Conservation (phyloP, 1,139 yeast species). For the Blastobotrys arbuscula region DNA sequence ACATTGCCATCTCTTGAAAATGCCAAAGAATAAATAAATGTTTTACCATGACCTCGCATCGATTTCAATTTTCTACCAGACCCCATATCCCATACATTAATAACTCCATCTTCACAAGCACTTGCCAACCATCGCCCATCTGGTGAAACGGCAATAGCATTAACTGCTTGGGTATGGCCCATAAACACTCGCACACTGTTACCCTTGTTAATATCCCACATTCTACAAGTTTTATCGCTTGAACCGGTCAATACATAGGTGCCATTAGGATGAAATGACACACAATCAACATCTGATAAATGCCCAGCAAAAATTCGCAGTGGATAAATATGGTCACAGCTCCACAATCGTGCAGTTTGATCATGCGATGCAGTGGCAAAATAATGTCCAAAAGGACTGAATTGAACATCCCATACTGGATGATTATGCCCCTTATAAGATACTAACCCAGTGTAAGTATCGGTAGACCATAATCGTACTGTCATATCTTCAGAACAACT, state of each 20-base stretch:
- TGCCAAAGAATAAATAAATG: constrained; percentile 77
- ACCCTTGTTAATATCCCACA: constrained; percentile 97
- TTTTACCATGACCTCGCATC: constrained; percentile 85
- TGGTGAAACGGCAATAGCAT: constrained; percentile 83
- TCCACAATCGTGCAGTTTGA: constrained; percentile 96
- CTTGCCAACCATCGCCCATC: constrained; percentile 97
- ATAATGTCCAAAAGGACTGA: constrained; percentile 93
- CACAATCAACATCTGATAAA: constrained; percentile 91
- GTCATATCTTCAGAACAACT: constrained; percentile 91
- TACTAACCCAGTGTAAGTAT: constrained; percentile 82
- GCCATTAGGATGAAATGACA: constrained; percentile 93
- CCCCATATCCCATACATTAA: constrained; percentile 93
- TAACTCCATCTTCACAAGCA: constrained; percentile 89
- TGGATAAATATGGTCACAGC: constrained; percentile 96
- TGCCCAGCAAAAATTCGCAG: constrained; percentile 96
- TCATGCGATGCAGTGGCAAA: constrained; percentile 97
- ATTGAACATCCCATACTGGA: constrained; percentile 96
- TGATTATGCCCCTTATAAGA: constrained; percentile 95
- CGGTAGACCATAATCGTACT: constrained; percentile 89
- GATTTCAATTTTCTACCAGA: constrained; percentile 75
- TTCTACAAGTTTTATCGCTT: constrained; percentile 88
- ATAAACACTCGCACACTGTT: constrained; percentile 87
- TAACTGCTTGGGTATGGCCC: constrained; percentile 88
- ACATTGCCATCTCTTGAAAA: constrained; percentile 87
- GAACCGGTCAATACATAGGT: constrained; percentile 93